Conservation (phyloP, 257 asterid species). For the Linaria vulgaris region DNA sequence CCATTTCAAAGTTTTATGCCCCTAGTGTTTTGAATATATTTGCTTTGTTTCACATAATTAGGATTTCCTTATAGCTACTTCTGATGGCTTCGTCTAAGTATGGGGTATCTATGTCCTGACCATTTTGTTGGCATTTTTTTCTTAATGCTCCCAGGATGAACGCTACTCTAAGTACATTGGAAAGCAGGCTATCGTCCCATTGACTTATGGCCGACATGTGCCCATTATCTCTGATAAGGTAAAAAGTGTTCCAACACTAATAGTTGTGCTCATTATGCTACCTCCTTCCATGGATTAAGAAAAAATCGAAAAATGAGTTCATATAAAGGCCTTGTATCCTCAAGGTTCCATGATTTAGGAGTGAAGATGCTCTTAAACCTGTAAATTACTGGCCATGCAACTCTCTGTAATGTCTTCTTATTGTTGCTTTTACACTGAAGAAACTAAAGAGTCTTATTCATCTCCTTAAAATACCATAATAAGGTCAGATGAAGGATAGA, state of each 20-base stretch:
- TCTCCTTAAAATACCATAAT: too few species aligned
- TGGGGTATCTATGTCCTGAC: slow-evolving; percentile 13
- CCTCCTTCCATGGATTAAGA: slow-evolving; percentile 10
- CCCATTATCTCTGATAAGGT: slow-evolving; percentile 98
- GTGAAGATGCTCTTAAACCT: slow-evolving; percentile 5
- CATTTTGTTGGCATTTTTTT: neutral
- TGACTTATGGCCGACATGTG: slow-evolving; percentile 95
- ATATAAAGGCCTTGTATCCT: neutral
- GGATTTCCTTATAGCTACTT: neutral
- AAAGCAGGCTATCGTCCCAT: slow-evolving; percentile 85
- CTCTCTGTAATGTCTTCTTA: slow-evolving; percentile 10
- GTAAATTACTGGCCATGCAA: neutral
- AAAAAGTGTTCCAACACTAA: slow-evolving; percentile 25
- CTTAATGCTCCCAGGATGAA: slow-evolving; percentile 64
- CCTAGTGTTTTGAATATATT: neutral
- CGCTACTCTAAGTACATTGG: slow-evolving; percentile 89
- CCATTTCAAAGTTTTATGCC: too few species aligned
- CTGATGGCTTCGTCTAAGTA: slow-evolving; percentile 16
- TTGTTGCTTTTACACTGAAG: neutral
- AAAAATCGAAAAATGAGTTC: neutral
- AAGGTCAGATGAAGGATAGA: too few species aligned
- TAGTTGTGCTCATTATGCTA: neutral
- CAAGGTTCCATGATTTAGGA: slow-evolving; percentile 7
- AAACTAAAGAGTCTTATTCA: too few species aligned
- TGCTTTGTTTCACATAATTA: too few species aligned